Percentiles rank a stretch among this genome's conserved stretches.
Evolutionary conservation across 2,329 filamentous ascomycete genomes (phyloP).

Genomic region (Neonectria sp.): DNA sequence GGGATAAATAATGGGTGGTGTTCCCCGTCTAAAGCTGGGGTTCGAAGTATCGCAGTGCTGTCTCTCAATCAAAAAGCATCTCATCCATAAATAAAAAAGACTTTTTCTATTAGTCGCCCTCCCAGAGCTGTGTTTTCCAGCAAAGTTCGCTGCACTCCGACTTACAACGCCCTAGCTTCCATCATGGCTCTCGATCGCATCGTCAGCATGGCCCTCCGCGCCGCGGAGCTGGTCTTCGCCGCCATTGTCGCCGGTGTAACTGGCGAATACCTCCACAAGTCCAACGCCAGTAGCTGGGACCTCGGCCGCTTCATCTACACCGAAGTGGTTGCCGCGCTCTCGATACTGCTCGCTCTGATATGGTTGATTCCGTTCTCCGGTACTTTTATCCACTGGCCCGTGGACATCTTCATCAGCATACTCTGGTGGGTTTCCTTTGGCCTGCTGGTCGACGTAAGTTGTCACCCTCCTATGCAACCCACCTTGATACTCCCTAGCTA

Average conservation of each 20-base stretch:
- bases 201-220: constrained; percentile 56
- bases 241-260: constrained; percentile 80
- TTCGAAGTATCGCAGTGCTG: background rate
- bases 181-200: constrained; percentile 59
- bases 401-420: constrained; percentile 78
- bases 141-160: constrained; percentile 7
- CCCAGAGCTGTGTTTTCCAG: background rate
- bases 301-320: constrained; percentile 81
- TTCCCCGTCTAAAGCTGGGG: constrained; percentile 6
- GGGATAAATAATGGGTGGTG: constrained; percentile 42
- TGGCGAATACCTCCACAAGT: constrained; percentile 73
- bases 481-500: constrained; percentile 16
- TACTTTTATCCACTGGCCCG: constrained; percentile 78
- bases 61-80: constrained; percentile 13
- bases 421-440: constrained; percentile 81
- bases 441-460: constrained; percentile 73
- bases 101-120: background rate
- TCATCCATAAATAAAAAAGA: background rate
- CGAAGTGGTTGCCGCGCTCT: constrained; percentile 78
- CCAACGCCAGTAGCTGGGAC: constrained; percentile 65
- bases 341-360: constrained; percentile 77
- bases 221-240: constrained; percentile 76
- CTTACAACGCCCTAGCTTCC: background rate
- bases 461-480: background rate
- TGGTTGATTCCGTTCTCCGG: constrained; percentile 81